A percentile compares a stretch with the other conserved stretches of the same genome.
Evolutionary conservation across 2,329 filamentous ascomycete species (phyloP).

Genomic region (Aspergillus costaricaensis): DNA sequence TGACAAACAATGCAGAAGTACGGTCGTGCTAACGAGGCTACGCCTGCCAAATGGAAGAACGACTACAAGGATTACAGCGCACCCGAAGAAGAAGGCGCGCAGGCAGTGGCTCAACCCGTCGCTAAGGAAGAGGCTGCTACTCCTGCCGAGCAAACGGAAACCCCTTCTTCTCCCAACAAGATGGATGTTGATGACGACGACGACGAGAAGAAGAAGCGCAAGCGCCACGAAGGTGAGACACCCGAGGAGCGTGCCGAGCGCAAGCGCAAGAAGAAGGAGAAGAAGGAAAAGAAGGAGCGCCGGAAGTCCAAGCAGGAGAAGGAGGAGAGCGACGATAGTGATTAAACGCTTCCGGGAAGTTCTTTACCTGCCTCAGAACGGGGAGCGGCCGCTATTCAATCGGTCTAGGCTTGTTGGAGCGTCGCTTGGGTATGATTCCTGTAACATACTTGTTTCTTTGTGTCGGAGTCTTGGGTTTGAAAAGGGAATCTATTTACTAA

Average conservation of each 20-base stretch:
- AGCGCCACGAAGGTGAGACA: slow-evolving; percentile 59
- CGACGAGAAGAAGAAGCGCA: slow-evolving; percentile 55
- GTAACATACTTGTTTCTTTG: slow-evolving; percentile 42
- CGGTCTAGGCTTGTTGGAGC: slow-evolving; percentile 12
- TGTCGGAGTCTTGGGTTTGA: slow-evolving; percentile 44
- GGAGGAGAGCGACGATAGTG: slow-evolving; percentile 63
- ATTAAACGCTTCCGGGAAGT: slow-evolving; percentile 37
- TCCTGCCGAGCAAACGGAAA: slow-evolving; percentile 30
- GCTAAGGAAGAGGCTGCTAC: slow-evolving; percentile 38
- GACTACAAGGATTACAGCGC: slow-evolving; percentile 89
- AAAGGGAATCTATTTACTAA: slow-evolving; percentile 37
- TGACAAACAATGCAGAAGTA: slow-evolving; percentile 67
- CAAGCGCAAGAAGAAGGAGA: slow-evolving; percentile 56
- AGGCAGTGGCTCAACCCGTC: slow-evolving; percentile 49
- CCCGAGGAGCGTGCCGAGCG: slow-evolving; percentile 51
- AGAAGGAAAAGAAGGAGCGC: slow-evolving; percentile 62
- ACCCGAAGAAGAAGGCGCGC: slow-evolving; percentile 44
- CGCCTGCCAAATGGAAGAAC: slow-evolving; percentile 86
- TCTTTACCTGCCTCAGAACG: slow-evolving; percentile 17
- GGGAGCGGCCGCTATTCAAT: slow-evolving; percentile 8
- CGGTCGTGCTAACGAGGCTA: slow-evolving; percentile 87
- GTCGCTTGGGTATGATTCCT: slow-evolving; percentile 33
- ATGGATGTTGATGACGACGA: slow-evolving; percentile 45
- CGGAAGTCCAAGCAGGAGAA: slow-evolving; percentile 84
- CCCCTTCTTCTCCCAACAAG: slow-evolving; percentile 38